phyloP scores from a whole-genome alignment of 768 basidiomycete species.

The Hemileccinum impolitum region DNA sequence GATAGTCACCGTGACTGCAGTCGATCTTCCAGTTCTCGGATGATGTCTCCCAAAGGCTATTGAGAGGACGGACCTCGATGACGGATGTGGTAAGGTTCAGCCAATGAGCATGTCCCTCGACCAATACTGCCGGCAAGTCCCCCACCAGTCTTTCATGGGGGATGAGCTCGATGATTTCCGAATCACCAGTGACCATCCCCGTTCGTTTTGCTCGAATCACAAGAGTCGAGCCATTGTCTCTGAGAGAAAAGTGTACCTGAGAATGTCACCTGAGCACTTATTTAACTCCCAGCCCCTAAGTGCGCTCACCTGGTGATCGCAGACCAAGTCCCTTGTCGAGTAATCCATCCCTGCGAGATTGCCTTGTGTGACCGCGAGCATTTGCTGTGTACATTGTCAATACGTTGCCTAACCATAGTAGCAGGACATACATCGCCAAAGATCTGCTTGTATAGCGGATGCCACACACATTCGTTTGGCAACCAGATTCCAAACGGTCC shows the following conservation, averaged over 20 bases:
- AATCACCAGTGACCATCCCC: too few species aligned
- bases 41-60: constrained; percentile 16
- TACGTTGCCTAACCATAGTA: too few species aligned
- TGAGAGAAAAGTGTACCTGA: too few species aligned
- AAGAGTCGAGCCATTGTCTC: neutral
- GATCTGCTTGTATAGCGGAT: too few species aligned
- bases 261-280: too few species aligned
- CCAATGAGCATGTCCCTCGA: constrained; percentile 4
- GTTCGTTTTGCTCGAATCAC: constrained; percentile 14
- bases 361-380: too few species aligned
- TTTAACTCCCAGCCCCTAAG: too few species aligned
- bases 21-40: constrained; percentile 21
- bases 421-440: too few species aligned
- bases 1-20: neutral
- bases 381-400: too few species aligned
- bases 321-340: too few species aligned
- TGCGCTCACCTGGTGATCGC: too few species aligned
- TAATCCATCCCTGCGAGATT: too few species aligned
- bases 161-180: constrained; percentile 16
- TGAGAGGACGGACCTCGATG: neutral
- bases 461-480: constrained; percentile 28
- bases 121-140: constrained; percentile 12
- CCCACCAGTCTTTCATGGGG: constrained; percentile 12
- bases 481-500: constrained; percentile 32
- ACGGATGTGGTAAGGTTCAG: neutral